Base-by-base conservation (phyloP, 345 rosid genomes). In the Pugionium dolabratum region DNA sequence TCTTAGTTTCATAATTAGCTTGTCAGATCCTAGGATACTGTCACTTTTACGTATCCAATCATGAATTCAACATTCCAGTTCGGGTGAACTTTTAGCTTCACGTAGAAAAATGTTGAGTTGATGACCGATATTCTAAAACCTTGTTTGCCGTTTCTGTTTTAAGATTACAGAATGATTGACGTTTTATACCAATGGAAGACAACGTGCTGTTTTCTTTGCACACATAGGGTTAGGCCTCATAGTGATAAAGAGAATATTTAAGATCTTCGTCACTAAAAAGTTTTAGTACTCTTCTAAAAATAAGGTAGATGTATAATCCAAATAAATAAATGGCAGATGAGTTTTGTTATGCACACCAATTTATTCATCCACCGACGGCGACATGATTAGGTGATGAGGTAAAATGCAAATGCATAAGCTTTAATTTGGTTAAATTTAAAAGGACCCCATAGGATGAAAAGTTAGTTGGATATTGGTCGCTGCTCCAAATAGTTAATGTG, bases 401-500 rank as follows among this genome's bases (percentile, higher is more conserved):
- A 64, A 26, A 54, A 63, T 63, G 30, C 27, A 71, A 41, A 62
- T 45, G 42, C 27, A 45, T 30, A 44, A 46, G 61, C 40, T 54
- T 18, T 18, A 18, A 18, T 69, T 43, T 30, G 68, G 48, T 62
- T 70, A 35, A 70, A 36, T 69, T 34, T 35, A 11, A 26, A 47
- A 62, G 75, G 64, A 40, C 64, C 52, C 75, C 64, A 63, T 62
- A 56, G 59, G 54, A 64, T 64, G 65, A 57, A 49, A 33, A 72
- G 37, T 72, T 72, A 42, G 76, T 50, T 72, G 76, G 33, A 42
- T 18, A 18, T 18, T 55, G 26, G 45, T 18, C 18, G 59, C 43
- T 26, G 64, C 52, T 33, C 59, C 64, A 47, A 2, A 62, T 11
- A 64, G 25, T 72, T 33, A 72, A 72, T 18, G 18, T 72, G 66